Base-by-base conservation (phyloP, 352 stramenopile species). In the Pythium insidiosum region DNA sequence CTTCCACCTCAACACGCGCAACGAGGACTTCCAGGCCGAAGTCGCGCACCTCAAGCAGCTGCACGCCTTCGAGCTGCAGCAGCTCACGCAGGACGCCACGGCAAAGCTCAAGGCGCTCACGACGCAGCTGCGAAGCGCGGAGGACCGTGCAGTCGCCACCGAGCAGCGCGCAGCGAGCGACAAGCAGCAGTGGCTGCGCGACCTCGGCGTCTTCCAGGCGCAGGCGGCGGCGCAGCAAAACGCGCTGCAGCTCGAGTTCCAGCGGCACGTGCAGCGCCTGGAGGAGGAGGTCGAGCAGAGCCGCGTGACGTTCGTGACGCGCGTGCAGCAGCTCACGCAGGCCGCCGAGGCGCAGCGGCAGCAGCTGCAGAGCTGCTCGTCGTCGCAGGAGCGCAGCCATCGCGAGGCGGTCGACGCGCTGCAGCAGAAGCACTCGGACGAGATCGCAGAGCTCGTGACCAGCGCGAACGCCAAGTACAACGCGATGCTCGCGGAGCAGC, bases 1-100 rank as follows among this genome's bases (percentile, higher is more conserved):
- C 43, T 96, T 95, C 68, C 87, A 95, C 51, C 68, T 97, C 39
- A 97, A 97, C 59, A 96, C 87, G 3, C 83, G 86, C 53, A 97
- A 97, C 51, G 85, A 97, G 50, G 87, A 97, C 56, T 82, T 84
- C 25, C 63, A 90, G 54, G 58, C 55, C n/a, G 80, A 87, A 54
- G 56, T 86, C 2, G 59, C 71, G 21, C 65, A 78, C 16, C 41
- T 63, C 30, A 59, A 68, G n/a, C 48, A 42, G 11, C 44, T 54
- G 2, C 66, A 87, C 28, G 35, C 53, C 1, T 26, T 43, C 5
- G 68, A 87, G 35, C 46, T 75, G 15, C 58, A 73, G 25, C 51
- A 59, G n/a, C 47, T 90, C 31, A 73, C 73, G 30, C 43, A 57
- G 34, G 73, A 87, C 45, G 69, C 74, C 9, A 58, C 66, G 2